Percentiles rank a stretch among this genome's conserved stretches.
Evolutionary conservation across 345 rosid genomes (phyloP).

Genomic region (Garcia nutans): DNA sequence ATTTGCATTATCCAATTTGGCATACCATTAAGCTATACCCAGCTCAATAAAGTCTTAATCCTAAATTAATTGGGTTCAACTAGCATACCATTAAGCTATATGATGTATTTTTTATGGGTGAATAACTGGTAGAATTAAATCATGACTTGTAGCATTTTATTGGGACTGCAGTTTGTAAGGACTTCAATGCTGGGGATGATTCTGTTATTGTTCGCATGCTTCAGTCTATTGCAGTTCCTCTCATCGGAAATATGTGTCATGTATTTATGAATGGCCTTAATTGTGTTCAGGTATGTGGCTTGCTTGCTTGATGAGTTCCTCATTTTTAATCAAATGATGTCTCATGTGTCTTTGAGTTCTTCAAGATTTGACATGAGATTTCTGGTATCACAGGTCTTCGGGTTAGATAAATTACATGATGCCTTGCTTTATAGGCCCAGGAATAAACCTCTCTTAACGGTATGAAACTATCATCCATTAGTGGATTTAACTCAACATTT

Average conservation of each 20-base stretch:
- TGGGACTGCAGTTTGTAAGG: conserved; percentile 57
- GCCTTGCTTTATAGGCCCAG: conserved; percentile 75
- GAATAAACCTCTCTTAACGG: conserved; percentile 81
- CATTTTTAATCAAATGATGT: neutral
- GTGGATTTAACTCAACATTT: neutral
- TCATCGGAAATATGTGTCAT: conserved; percentile 89
- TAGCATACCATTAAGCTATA: too few species aligned
- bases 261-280: conserved; percentile 96
- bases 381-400: conserved; percentile 62
- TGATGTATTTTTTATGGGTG: too few species aligned
- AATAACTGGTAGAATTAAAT: neutral
- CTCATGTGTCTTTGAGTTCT: neutral
- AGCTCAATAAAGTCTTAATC: too few species aligned
- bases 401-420: conserved; percentile 85
- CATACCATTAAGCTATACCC: too few species aligned
- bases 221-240: conserved; percentile 86
- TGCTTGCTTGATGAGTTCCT: neutral
- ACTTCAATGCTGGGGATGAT: conserved; percentile 65
- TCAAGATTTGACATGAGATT: neutral
- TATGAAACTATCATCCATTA: conserved; percentile 19
- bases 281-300: conserved; percentile 66
- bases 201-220: conserved; percentile 63
- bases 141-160: neutral
- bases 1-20: neutral
- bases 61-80: too few species aligned